Evolutionary conservation across 1,284 basidiomycete genomes (phyloP), one percentile per base, ranked within the genome.

Genomic region (Psilocybe mexicana): DNA sequence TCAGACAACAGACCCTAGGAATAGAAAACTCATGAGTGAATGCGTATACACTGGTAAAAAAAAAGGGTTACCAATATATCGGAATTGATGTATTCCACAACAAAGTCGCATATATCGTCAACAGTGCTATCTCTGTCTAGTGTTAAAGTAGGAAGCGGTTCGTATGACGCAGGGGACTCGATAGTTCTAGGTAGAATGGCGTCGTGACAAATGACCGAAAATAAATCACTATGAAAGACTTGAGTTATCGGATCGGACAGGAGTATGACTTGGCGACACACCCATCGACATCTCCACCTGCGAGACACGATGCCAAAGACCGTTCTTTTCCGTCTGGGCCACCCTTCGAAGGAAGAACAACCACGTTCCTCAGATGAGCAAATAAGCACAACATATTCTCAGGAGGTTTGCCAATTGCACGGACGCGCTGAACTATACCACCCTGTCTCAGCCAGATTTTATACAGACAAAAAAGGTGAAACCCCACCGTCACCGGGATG

Each of bases 71-170:
- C 88, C 74, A 89, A 71, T 36, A 90, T 80, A 65, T 93, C 91
- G 0, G 89, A 91, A 61, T 89, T 83, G 66, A 93, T 90, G 59
- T 91, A 94, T 64, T 93, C 86, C 23, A 94, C 83, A 30, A 94
- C 79, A 68, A 94, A 94, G 61, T 93, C 80, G 61, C 87, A 88
- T 1, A 94, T 85, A 63, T 94, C 91, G 1, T 87, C 79, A 5
- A 93, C 82, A 0, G 80, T 85, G 60, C 85, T 85, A 1, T 83
- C 76, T 25, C 81, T 76, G 2, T 80, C 78, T 35, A 90, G 73
- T 4, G 72, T 73, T 18, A 78, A 71, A 33, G 77, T 71, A 0
- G 62, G 60, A 2, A 70, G 74, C 6, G 78, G 53, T 2, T 72
- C 64, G 66, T 93, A 92, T 7, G 74, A 68, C 1, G 84, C 87